Base-by-base conservation (phyloP, 371 early-diverging fungal species). In the Mortierella sp. region DNA sequence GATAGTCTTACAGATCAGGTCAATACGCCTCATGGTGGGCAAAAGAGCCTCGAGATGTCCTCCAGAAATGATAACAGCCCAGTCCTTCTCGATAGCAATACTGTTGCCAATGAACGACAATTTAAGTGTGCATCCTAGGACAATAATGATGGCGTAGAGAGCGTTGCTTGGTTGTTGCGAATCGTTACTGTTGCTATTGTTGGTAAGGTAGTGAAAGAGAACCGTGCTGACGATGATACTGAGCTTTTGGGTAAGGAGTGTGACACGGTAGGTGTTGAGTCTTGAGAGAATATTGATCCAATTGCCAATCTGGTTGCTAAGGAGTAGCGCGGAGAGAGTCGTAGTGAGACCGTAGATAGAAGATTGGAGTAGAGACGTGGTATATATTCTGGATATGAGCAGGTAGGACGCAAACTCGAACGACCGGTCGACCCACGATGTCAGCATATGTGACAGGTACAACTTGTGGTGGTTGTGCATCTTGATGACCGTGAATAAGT, bases 271-370 rank as follows among this genome's bases (percentile, higher is more conserved):
- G 13, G 80, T 83, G 44, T 80, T 74, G 3, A 83, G 19, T 47
- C 80, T 74, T 8, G 80, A 83, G 71, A 83, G 75, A 21, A 83
- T 80, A 54, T 80, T 83, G 80, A 80, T 80, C 80, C 78, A 80
- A n/a, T 72, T 83, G 68, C 84, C 80, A 47, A 83, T 80, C n/a
- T 78, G 80, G 45, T 74, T 80, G 48, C 84, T 83, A 74, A 80
- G 31, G 8, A 77, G 24, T 55, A 83, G 50, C 28, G 71, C 75
- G 0, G 34, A 57, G 0, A 83, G 75, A 10, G 80, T 83, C 4
- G 74, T 83, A 24, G 57, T 58, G 13, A 83, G 80, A 44, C 84
- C 84, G 50, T 80, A 83, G n/a, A 68, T 19, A 26, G 84, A 83
- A 0, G 75, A 47, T n/a, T 83, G 84, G 2, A 83, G 60, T 1